Evolutionary conservation across 179 eudicot species (phyloP), one percentile per base, ranked within the genome.

Genomic region (Vitellaria paradoxa): DNA sequence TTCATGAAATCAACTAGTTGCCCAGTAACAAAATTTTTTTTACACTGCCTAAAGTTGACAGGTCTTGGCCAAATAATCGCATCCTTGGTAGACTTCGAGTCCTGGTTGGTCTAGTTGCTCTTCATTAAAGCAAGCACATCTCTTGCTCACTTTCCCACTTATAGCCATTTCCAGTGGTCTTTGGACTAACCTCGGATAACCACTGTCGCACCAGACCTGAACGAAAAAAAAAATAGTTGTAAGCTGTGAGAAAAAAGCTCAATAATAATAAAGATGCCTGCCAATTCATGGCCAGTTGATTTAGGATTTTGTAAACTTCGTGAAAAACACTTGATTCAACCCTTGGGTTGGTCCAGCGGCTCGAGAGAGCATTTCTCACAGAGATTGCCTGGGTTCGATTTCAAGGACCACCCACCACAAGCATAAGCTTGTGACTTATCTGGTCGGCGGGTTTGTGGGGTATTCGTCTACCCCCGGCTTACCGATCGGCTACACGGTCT

Each of bases 151-250:
- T 83, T 95, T 89, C 77, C 99, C 98, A 0, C 93, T 89, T 84
- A 95, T 77, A 13, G 98, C 99, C 76, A 95, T 95, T 70, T 91
- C 97, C 13, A 87, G 55, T 5, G 99, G 97, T 45, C 92, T 86
- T 88, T 89, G 91, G 77, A 92, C 92, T 74, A 95, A 74, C 84
- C 99, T 90, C 57, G 99, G 99, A 83, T 89, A 91, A 15, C 97
- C 97, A 49, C 26, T 71, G 21, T 95, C 98, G 81, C 99, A 95
- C 99, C 99, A 93, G 10, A 95, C 93, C 98, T 93, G 88, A 42
- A 70, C 66, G n/a, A n/a, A n/a, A 65, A 50, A 63, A 9, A 20
- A 73, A 53, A 79, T 61, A 60, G 40, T 13, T 6, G 7, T 21
- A 10, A 66, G 14, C 17, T 75, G 37, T 0, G 12, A 10, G 52